Conservation (phyloP, 495 filamentous ascomycete species). For the Penicillium subrubescens region DNA sequence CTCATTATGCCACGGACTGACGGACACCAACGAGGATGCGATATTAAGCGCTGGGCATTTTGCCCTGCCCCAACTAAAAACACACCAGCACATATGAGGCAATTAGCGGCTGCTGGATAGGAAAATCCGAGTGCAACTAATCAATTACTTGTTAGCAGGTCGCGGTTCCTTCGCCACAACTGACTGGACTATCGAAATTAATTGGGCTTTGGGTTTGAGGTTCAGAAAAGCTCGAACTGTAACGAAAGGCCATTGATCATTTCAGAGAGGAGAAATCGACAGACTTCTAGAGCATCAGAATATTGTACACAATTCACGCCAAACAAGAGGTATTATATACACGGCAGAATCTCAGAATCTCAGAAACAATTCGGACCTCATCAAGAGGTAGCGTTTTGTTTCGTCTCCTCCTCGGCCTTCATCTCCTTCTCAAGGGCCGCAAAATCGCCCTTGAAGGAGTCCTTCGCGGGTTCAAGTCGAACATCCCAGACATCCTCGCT, state of each 20-base stretch:
- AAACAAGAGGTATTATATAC: slow-evolving; percentile 17
- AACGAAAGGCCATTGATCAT: neutral
- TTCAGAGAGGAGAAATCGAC: slow-evolving; percentile 4
- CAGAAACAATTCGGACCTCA: neutral
- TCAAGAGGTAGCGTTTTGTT: slow-evolving; percentile 20
- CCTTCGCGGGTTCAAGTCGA: slow-evolving; percentile 52
- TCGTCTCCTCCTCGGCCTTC: slow-evolving; percentile 46
- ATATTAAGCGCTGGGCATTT: neutral
- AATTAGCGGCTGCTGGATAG: neutral
- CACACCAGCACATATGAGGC: neutral
- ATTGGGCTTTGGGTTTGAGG: slow-evolving; percentile 2
- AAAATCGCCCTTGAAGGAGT: slow-evolving; percentile 61
- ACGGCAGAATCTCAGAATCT: slow-evolving; percentile 1
- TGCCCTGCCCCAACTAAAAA: neutral
- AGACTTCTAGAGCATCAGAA: slow-evolving; percentile 4
- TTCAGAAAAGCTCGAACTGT: neutral
- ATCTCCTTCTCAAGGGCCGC: slow-evolving; percentile 58
- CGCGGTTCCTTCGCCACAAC: neutral
- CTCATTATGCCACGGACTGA: neutral
- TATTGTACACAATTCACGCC: slow-evolving; percentile 12
- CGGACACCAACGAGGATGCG: neutral
- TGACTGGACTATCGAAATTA: neutral
- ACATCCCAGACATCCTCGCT: slow-evolving; percentile 93
- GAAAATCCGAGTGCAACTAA: neutral
- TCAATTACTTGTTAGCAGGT: neutral